Percentiles rank a stretch among this genome's conserved stretches.
Conservation (phyloP, 306 rosid genomes). For the Trifolium dubium region DNA sequence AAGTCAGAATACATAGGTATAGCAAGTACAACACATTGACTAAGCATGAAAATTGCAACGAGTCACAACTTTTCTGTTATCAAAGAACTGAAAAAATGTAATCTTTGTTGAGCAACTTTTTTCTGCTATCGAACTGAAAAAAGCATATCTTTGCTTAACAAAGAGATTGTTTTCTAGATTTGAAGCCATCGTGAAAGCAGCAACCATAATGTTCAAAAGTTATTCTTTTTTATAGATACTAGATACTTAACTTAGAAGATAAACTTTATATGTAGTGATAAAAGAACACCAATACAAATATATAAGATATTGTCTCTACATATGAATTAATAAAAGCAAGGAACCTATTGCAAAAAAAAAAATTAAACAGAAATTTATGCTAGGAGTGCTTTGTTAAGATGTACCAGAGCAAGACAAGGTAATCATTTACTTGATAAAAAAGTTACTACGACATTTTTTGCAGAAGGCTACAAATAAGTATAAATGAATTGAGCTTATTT, state of each 20-base stretch:
- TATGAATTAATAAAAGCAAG: neutral
- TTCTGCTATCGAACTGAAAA: neutral
- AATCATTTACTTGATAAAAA: too few species aligned
- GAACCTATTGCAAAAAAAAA: neutral
- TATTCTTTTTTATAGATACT: too few species aligned
- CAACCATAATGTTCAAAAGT: constrained; percentile 9
- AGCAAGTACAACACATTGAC: constrained; percentile 6
- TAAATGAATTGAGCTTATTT: neutral
- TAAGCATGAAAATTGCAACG: neutral
- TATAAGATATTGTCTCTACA: neutral
- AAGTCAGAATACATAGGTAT: constrained; percentile 4
- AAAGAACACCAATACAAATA: neutral
- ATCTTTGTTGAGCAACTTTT: neutral
- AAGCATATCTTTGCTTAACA: neutral
- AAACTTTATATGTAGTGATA: neutral
- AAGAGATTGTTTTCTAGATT: neutral
- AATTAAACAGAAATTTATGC: neutral
- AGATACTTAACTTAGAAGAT: too few species aligned
- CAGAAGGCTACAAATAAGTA: neutral
- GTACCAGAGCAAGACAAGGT: too few species aligned
- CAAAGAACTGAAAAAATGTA: neutral
- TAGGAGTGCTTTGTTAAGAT: neutral
- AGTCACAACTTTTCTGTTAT: neutral
- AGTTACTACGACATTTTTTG: neutral
- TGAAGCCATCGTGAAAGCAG: neutral